phyloP scores from a whole-genome alignment of 2,329 filamentous ascomycete species.

The Apiospora kogelbergensis region DNA sequence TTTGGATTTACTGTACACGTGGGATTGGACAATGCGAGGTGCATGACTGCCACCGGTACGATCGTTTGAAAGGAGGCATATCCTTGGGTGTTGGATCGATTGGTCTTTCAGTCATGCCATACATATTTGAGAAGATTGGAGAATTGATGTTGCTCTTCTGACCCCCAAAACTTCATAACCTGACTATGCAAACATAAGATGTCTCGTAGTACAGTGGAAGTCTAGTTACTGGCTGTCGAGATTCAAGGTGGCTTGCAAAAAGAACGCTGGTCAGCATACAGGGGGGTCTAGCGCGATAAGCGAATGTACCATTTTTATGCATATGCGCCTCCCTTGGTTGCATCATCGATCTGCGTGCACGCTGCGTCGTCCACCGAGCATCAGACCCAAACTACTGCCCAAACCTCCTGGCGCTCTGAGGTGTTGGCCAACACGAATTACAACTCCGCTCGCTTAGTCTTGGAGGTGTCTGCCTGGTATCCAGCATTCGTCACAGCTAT shows the following conservation, averaged over 20 bases:
- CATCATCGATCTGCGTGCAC: neutral
- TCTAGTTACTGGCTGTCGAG: too few relatives aligned
- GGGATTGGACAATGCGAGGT: neutral
- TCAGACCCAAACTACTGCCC: neutral
- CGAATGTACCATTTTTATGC: neutral
- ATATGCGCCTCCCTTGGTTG: conserved; percentile 1
- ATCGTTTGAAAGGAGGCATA: neutral
- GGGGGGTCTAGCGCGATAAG: neutral
- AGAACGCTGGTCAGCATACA: neutral
- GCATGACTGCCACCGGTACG: neutral
- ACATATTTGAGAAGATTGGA: neutral
- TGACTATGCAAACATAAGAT: neutral
- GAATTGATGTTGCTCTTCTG: neutral
- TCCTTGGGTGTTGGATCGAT: neutral
- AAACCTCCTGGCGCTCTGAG: neutral
- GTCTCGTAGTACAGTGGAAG: too few relatives aligned
- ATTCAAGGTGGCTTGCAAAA: neutral
- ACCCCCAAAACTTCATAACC: neutral
- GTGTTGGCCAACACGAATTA: neutral
- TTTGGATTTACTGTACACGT: neutral
- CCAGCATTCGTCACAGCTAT: neutral
- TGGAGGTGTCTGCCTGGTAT: neutral
- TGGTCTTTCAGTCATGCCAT: neutral
- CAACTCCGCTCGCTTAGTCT: neutral
- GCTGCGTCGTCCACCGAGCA: neutral